Base-by-base conservation (phyloP, 345 rosid species). In the Eucalyptus pauciflora region DNA sequence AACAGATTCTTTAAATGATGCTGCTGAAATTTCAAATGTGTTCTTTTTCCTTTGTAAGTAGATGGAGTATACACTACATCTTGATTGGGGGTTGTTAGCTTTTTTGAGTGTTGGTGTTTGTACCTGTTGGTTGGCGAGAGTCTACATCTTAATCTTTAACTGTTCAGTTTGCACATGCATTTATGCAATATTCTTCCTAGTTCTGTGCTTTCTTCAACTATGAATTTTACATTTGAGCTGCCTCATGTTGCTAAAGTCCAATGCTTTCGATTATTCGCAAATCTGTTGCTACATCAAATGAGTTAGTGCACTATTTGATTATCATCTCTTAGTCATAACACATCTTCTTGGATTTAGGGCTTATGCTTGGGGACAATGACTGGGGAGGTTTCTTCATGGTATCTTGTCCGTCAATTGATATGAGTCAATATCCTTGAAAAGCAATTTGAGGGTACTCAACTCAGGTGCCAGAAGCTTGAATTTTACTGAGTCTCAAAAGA, bases 341-440 rank as follows among this genome's bases (percentile, higher is more conserved):
- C 62, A 14, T 54, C 29, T 50, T 50, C 27, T 87, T 46, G 50
- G 45, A 60, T 87, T 37, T 48, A 92, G 96, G 96, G 94, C 94
- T 89, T 94, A 93, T 91, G 92, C 94, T 54, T 94, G 94, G 96
- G 95, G 93, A 89, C 95, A 93, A 89, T 94, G 93, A 92, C 24
- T 51, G 87, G 89, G 48, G 85, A 76, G 85, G 85, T 20, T 76
- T 76, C 85, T 76, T 76, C 27, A 14, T 10, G 85, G 48, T 41
- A 43, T 76, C 48, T 13, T 41, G 85, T 41, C 85, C 85, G 4
- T 76, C 83, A 76, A 76, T 76, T 41, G 85, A 37, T 76, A 20
- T 20, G 15, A 76, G 48, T 41, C 20, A 9, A 37, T 24, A 41
- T 76, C 85, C 48, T 71, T 76, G 85, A 43, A 76, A 76, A 76